A percentile compares a stretch with the other conserved stretches of the same genome.
Conservation (phyloP, 2,329 filamentous ascomycete genomes). For the Penicillium sp. region DNA sequence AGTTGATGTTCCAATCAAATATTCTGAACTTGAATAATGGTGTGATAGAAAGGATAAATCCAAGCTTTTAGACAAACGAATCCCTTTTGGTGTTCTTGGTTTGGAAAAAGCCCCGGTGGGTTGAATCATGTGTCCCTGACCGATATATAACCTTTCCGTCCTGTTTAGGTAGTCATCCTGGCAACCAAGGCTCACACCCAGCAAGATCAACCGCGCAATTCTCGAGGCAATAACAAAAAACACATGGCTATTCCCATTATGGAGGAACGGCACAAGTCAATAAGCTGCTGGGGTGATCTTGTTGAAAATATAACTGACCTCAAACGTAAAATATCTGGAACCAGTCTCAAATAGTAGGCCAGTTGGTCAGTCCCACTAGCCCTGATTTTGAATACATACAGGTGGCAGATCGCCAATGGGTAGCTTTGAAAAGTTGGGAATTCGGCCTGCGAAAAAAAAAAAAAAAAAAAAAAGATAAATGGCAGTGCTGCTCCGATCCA, state of each 20-base stretch:
- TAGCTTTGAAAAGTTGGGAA: neutral
- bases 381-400: neutral
- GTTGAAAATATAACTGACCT: neutral
- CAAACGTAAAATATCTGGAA: neutral
- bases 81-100: neutral
- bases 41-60: neutral
- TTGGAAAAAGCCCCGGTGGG: neutral
- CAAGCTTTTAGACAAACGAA: neutral
- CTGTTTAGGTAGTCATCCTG: neutral
- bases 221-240: neutral
- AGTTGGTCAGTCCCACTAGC: neutral
- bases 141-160: neutral
- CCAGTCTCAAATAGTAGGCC: neutral
- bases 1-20: neutral
- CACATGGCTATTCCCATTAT: neutral
- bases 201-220: neutral
- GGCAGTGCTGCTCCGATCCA: neutral
- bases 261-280: neutral
- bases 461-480: neutral
- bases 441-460: neutral
- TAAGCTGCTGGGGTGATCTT: neutral
- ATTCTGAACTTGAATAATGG: neutral
- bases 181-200: neutral
- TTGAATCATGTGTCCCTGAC: neutral
- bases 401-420: neutral